Percentiles rank a stretch among this genome's conserved stretches.
phyloP scores from a whole-genome alignment of 2,329 filamentous ascomycete species.

The Corynespora cassiicola region DNA sequence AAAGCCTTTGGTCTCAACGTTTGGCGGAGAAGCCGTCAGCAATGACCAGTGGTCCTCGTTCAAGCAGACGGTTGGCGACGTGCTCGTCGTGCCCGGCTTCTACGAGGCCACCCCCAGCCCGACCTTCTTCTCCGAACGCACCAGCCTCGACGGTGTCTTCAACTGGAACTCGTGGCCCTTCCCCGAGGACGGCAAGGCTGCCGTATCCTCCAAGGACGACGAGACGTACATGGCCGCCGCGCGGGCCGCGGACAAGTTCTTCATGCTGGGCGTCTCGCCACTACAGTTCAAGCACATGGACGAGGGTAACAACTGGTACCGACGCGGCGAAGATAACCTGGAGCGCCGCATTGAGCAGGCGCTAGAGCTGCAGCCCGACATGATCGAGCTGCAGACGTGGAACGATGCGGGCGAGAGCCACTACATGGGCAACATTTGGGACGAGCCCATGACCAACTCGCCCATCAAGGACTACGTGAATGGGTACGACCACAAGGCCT shows the following conservation, averaged over 20 bases:
- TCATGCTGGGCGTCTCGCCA: slow-evolving; percentile 49
- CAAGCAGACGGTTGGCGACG: slow-evolving; percentile 30
- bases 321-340: slow-evolving; percentile 47
- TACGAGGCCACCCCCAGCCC: slow-evolving; percentile 22
- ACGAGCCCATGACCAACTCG: slow-evolving; percentile 33
- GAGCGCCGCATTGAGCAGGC: slow-evolving; percentile 34
- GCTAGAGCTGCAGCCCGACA: slow-evolving; percentile 43
- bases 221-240: slow-evolving; percentile 35
- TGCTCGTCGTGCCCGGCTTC: slow-evolving; percentile 42
- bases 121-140: slow-evolving; percentile 28
- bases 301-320: slow-evolving; percentile 41
- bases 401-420: slow-evolving; percentile 50
- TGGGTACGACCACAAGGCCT: slow-evolving; percentile 44
- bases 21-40: slow-evolving; percentile 31
- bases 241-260: slow-evolving; percentile 36
- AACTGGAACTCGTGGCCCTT: slow-evolving; percentile 49
- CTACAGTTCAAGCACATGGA: slow-evolving; percentile 49
- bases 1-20: slow-evolving; percentile 41
- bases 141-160: slow-evolving; percentile 42
- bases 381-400: slow-evolving; percentile 50
- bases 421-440: slow-evolving; percentile 50
- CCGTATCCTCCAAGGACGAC: slow-evolving; percentile 38
- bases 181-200: slow-evolving; percentile 20
- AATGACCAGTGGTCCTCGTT: slow-evolving; percentile 27
- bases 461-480: slow-evolving; percentile 34